phyloP scores from a whole-genome alignment of 2,329 filamentous ascomycete genomes.

The Nothomitra cinnamomea region DNA sequence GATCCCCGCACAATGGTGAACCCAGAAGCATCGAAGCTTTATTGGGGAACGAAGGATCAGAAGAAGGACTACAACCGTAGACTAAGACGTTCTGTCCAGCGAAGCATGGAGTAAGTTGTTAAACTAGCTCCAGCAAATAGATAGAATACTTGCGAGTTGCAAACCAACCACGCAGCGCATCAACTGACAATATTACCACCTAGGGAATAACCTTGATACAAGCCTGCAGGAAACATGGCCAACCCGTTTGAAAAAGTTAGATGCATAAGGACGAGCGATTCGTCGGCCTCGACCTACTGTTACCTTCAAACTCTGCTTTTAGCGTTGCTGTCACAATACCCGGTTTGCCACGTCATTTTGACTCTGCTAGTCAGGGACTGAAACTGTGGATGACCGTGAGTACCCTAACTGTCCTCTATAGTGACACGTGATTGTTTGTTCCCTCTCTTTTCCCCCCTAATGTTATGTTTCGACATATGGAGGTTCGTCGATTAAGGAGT shows the following conservation, averaged over 20 bases:
- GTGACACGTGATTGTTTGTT: background rate
- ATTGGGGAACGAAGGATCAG: constrained; percentile 66
- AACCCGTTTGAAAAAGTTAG: background rate
- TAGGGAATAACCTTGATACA: background rate
- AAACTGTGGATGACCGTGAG: background rate
- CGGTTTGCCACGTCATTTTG: background rate
- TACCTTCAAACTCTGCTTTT: background rate
- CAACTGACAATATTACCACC: background rate
- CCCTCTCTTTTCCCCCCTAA: background rate
- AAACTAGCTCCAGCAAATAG: background rate
- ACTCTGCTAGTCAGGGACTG: background rate
- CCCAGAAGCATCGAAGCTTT: constrained; percentile 68
- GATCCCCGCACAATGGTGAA: constrained; percentile 81
- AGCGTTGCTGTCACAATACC: constrained; percentile 3
- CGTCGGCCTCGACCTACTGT: background rate
- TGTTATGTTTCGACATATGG: constrained; percentile 1
- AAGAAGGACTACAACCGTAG: constrained; percentile 73
- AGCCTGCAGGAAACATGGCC: background rate
- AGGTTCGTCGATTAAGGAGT: background rate
- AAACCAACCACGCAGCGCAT: background rate
- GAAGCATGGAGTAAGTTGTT: constrained; percentile 27
- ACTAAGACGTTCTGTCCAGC: constrained; percentile 58
- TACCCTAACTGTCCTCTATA: background rate
- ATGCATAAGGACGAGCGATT: background rate
- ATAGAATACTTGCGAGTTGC: background rate